These are phyloP conservation scores for Phytophthora crassamura DNA, from an alignment of 352 stramenopile species.

Conservation along the genomic window DNA sequence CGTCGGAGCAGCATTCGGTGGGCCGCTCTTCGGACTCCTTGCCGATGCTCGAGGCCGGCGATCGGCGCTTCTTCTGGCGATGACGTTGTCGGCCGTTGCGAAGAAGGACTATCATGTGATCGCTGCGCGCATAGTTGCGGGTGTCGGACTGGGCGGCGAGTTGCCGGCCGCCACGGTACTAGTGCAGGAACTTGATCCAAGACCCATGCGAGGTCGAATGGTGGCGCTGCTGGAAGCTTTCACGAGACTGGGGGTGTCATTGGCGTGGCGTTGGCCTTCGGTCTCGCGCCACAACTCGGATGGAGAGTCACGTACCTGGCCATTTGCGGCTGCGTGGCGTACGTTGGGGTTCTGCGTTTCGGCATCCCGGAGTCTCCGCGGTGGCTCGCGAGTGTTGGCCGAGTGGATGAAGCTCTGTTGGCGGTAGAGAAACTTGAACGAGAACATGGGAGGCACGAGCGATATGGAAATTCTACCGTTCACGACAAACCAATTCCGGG, in stretches of 20 bases:
- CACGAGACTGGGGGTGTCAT: slow-evolving; percentile 31
- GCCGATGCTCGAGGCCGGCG: slow-evolving; percentile 34
- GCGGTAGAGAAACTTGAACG: slow-evolving; percentile 37
- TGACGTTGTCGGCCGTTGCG: slow-evolving; percentile 28
- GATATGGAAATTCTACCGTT: not conserved
- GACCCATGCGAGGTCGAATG: slow-evolving; percentile 21
- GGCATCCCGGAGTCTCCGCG: slow-evolving; percentile 39
- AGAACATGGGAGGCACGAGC: not conserved
- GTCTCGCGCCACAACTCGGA: slow-evolving; percentile 23
- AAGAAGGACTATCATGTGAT: slow-evolving; percentile 23
- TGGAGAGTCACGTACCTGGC: slow-evolving; percentile 34
- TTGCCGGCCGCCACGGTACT: slow-evolving; percentile 32
- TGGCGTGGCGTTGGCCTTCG: slow-evolving; percentile 31
- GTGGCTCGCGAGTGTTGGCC: slow-evolving; percentile 37
- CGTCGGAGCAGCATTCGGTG: slow-evolving; percentile 28
- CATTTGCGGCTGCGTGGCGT: slow-evolving; percentile 23
- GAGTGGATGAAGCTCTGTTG: slow-evolving; percentile 26
- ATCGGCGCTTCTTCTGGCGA: slow-evolving; percentile 28
- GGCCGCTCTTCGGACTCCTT: slow-evolving; percentile 31
- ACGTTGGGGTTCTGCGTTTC: slow-evolving; percentile 18
- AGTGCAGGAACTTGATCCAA: slow-evolving; percentile 37
- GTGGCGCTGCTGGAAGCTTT: slow-evolving; percentile 41
- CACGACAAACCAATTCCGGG: not conserved
- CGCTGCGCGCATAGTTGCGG: slow-evolving; percentile 31
- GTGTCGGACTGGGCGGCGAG: slow-evolving; percentile 42